These are phyloP conservation scores for Suhomyces prunicola DNA, from an alignment of 805 yeast species.

Conservation along the genomic window DNA sequence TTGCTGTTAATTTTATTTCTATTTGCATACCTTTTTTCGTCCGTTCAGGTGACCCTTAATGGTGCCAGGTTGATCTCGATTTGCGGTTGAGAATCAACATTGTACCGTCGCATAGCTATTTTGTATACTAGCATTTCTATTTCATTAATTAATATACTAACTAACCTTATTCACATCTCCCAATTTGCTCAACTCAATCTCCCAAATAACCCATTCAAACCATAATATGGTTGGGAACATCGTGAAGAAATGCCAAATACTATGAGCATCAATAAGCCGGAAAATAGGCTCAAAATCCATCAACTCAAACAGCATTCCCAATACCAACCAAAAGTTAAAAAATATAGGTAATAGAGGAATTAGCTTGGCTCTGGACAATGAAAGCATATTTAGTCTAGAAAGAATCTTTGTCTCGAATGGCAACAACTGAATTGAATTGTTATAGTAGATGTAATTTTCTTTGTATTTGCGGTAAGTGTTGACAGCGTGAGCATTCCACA, in stretches of 20 bases:
- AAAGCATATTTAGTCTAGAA: slow-evolving; percentile 27
- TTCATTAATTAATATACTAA: slow-evolving; percentile 1
- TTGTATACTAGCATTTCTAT: neutral
- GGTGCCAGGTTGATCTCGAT: neutral
- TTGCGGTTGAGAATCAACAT: neutral
- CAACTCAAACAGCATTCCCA: slow-evolving; percentile 33
- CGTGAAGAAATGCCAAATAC: slow-evolving; percentile 90
- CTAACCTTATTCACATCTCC: slow-evolving; percentile 4
- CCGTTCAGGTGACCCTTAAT: neutral
- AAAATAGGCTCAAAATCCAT: slow-evolving; percentile 34
- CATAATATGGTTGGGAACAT: slow-evolving; percentile 75
- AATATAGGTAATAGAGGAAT: slow-evolving; percentile 36
- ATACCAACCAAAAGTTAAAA: slow-evolving; percentile 30
- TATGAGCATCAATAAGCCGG: slow-evolving; percentile 78
- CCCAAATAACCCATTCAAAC: slow-evolving; percentile 60
- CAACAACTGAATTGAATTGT: slow-evolving; percentile 35
- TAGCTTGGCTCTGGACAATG: slow-evolving; percentile 21
- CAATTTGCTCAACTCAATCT: slow-evolving; percentile 25
- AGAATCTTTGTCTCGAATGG: slow-evolving; percentile 39
- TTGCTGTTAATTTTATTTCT: neutral
- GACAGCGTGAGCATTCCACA: slow-evolving; percentile 36
- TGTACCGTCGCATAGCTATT: neutral
- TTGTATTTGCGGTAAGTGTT: slow-evolving; percentile 14
- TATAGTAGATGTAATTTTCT: slow-evolving; percentile 18
- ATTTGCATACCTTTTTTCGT: neutral